A percentile compares a stretch with the other conserved stretches of the same genome.
These are phyloP conservation scores for Dichomitus squalens DNA, from an alignment of 1,284 basidiomycete species.

Conservation along the genomic window DNA sequence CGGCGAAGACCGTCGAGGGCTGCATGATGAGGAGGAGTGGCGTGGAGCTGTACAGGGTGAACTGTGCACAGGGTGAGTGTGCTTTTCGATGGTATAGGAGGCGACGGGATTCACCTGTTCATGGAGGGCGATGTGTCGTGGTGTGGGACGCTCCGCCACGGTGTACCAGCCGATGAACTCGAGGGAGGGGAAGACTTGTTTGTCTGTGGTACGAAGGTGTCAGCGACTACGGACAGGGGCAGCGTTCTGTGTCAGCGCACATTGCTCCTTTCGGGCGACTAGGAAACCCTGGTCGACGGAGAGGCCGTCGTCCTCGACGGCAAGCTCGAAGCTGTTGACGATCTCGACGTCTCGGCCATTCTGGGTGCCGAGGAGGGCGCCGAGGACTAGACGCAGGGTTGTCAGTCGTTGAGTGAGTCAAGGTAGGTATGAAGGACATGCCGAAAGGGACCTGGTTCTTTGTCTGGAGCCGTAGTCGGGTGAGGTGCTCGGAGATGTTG, in stretches of 20 bases:
- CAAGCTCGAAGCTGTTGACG: constrained; percentile 94
- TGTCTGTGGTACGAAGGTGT: constrained; percentile 60
- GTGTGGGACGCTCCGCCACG: constrained; percentile 71
- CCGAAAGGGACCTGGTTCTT: constrained; percentile 66
- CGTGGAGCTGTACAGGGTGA: constrained; percentile 72
- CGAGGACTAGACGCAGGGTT: constrained; percentile 64
- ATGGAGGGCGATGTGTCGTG: constrained; percentile 80
- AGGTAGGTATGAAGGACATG: constrained; percentile 33
- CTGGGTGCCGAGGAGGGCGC: constrained; percentile 94
- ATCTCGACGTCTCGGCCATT: constrained; percentile 94
- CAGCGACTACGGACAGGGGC: background rate
- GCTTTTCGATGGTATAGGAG: background rate
- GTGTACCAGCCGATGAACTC: constrained; percentile 99
- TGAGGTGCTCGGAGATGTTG: constrained; percentile 95
- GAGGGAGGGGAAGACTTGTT: constrained; percentile 96
- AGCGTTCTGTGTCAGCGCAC: no score
- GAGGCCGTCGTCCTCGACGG: constrained; percentile 53
- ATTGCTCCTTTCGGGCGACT: constrained; percentile 85
- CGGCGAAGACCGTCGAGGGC: constrained; percentile 51
- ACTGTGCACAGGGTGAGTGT: constrained; percentile 42
- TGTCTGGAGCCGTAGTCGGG: constrained; percentile 78
- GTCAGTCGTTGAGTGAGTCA: background rate
- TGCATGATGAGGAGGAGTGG: constrained; percentile 77
- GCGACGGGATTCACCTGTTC: constrained; percentile 63
- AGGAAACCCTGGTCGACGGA: constrained; percentile 83